These are phyloP conservation scores for Talaromyces funiculosus DNA, from an alignment of 2,329 filamentous ascomycete genomes.

Conservation along the genomic window DNA sequence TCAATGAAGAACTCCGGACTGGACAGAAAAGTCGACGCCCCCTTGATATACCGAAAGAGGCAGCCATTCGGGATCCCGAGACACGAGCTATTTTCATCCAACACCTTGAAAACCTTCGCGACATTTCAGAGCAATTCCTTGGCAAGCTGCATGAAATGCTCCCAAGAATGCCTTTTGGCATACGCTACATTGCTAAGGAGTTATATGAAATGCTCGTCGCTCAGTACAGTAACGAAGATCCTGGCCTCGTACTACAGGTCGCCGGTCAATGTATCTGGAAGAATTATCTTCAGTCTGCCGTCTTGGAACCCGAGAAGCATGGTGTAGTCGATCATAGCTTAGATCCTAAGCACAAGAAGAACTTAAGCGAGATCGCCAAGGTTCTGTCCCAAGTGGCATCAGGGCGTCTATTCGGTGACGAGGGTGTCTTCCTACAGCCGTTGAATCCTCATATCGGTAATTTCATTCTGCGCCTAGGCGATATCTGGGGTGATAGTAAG, in stretches of 20 bases:
- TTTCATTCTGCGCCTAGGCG: slow-evolving; percentile 70
- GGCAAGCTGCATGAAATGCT: slow-evolving; percentile 73
- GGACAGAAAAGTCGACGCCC: slow-evolving; percentile 75
- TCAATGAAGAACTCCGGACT: slow-evolving; percentile 92
- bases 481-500: slow-evolving; percentile 64
- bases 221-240: slow-evolving; percentile 74
- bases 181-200: slow-evolving; percentile 81
- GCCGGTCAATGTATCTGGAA: slow-evolving; percentile 92
- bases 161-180: slow-evolving; percentile 84
- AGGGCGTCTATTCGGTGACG: slow-evolving; percentile 85
- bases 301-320: slow-evolving; percentile 85
- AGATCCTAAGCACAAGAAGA: slow-evolving; percentile 86
- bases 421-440: slow-evolving; percentile 92
- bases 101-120: slow-evolving; percentile 85
- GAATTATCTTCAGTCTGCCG: slow-evolving; percentile 83
- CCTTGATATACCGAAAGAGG: slow-evolving; percentile 79
- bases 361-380: slow-evolving; percentile 83
- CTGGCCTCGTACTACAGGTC: slow-evolving; percentile 70
- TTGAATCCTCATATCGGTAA: slow-evolving; percentile 87
- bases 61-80: slow-evolving; percentile 93
- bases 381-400: slow-evolving; percentile 82
- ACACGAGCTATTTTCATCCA: slow-evolving; percentile 90
- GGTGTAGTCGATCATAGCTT: slow-evolving; percentile 87
- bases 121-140: slow-evolving; percentile 91
- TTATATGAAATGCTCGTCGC: slow-evolving; percentile 72